Base-by-base conservation (phyloP, 805 yeast species). In the Dipodascopsis tothii region DNA sequence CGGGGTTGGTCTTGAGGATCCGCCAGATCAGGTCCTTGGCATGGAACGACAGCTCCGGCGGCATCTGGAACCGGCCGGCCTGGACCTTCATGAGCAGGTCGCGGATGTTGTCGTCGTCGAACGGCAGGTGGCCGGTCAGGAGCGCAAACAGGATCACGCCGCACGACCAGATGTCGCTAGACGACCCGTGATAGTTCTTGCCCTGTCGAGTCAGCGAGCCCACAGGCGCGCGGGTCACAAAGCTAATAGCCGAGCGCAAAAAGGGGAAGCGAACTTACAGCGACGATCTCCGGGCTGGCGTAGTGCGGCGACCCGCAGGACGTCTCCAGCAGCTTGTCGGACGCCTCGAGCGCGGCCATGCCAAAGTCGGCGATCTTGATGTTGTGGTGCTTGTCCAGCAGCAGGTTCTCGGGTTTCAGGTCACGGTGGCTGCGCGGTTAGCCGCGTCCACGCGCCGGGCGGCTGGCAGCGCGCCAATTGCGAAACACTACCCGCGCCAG, bases 241-340 rank as follows among this genome's bases (percentile, higher is more conserved):
- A 19, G 5, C 3, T 23, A 28, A 6, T 6, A 23, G 5, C 4
- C 20, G 5, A 20, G 30, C 4, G 30, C 11, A 41, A 27, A 20
- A 16, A 17, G 6, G 21, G 18, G n/a, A 19, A 17, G n/a, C 1
- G 6, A 23, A 37, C 48, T 9, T 40, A 43, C 49, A 9, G 95
- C 84, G 7, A 92, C 96, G 54, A 92, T 90, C 63, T 92, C 98
- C 0, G 98, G 98, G 6, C 96, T 85, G 1, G 97, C 98, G 64
- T 92, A 92, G 63, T 92, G 98, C 5, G 98, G 98, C 16, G 96
- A 87, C 1, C 98, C 98, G 65, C 98, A 92, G 17, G 94, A 81
- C 3, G 98, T 92, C 62, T 90, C 96, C 45, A 92, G 70, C 58
- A 90, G 67, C 56, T 82, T 78, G 54, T 80, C 90, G n/a, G 68